These are phyloP conservation scores for Nemania serpens DNA, from an alignment of 2,329 filamentous ascomycete genomes.

Conservation along the genomic window DNA sequence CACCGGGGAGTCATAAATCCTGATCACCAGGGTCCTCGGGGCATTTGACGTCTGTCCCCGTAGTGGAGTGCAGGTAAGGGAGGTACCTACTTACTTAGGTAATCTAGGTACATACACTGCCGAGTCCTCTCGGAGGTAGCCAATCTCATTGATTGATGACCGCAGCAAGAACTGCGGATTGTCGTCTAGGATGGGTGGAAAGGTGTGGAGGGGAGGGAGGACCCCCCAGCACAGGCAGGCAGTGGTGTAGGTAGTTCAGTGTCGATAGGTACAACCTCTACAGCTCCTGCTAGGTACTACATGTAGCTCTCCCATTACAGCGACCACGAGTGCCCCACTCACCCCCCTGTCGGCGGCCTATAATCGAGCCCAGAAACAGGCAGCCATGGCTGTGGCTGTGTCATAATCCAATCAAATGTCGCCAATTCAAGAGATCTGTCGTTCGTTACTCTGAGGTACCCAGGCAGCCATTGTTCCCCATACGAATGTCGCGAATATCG, in stretches of 20 bases:
- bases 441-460: conserved; percentile 4
- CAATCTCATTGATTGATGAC: neutral
- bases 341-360: conserved; percentile 10
- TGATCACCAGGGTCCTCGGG: conserved; percentile 21
- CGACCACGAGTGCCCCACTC: neutral
- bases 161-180: neutral
- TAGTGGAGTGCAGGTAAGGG: neutral
- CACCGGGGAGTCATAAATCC: conserved; percentile 21
- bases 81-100: no score
- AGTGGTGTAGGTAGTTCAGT: no score
- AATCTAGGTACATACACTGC: no score
- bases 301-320: neutral
- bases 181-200: neutral
- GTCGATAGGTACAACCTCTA: no score
- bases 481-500: conserved; percentile 5
- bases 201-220: neutral
- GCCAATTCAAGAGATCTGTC: conserved; percentile 12
- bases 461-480: conserved; percentile 13
- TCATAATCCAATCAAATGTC: conserved; percentile 19
- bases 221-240: no score
- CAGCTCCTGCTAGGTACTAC: neutral
- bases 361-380: conserved; percentile 17
- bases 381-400: conserved; percentile 23
- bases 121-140: neutral
- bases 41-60: neutral